phyloP scores from a whole-genome alignment of 257 asterid genomes.

The Gardenia jasminoides region DNA sequence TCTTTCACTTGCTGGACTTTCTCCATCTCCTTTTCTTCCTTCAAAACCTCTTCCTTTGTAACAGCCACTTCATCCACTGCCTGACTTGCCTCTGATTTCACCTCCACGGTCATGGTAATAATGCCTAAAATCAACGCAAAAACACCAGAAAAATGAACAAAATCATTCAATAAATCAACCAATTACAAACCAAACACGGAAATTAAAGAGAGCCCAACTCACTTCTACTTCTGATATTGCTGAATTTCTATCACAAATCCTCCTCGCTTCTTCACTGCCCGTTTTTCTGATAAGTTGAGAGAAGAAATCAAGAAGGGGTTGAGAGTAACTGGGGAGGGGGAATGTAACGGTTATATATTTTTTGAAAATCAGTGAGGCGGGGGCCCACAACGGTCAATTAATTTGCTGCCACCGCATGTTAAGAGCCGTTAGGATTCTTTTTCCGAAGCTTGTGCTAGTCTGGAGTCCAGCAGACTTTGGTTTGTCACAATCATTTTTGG shows the following conservation, averaged over 20 bases:
- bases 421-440: constrained; percentile 73
- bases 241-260: neutral
- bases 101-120: constrained; percentile 57
- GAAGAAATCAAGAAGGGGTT: neutral
- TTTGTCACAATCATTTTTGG: constrained; percentile 44
- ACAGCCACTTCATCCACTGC: constrained; percentile 33
- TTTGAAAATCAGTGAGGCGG: constrained; percentile 10
- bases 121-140: neutral
- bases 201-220: neutral
- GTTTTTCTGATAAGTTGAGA: neutral
- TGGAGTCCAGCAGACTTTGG: constrained; percentile 48
- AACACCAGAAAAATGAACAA: neutral
- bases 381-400: constrained; percentile 73
- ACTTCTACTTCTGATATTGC: neutral
- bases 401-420: constrained; percentile 52
- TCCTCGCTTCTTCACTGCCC: neutral
- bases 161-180: neutral
- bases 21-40: constrained; percentile 28
- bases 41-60: constrained; percentile 23
- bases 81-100: constrained; percentile 41
- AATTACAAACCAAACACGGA: neutral
- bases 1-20: constrained; percentile 28
- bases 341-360: constrained; percentile 39
- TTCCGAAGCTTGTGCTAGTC: constrained; percentile 34
- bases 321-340: constrained; percentile 7